Percentiles rank a stretch among this genome's conserved stretches.
phyloP scores from a whole-genome alignment of 768 basidiomycete genomes.

The Boletus eberwhitei region DNA sequence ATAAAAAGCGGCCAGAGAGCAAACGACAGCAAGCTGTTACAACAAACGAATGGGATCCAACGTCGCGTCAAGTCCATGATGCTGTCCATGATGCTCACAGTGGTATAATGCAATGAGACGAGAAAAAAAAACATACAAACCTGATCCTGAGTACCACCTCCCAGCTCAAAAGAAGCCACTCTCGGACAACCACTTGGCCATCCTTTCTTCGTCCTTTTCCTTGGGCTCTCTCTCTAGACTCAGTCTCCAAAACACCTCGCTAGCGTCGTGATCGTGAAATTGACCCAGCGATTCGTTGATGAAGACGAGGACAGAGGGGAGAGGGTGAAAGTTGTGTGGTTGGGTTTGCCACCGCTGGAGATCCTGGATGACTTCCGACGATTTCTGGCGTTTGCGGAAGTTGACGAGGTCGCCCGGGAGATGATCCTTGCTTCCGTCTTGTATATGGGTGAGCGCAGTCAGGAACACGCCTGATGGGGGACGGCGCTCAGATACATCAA shows the following conservation, averaged over 20 bases:
- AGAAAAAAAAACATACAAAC: not conserved
- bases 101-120: conserved; percentile 2
- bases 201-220: conserved; percentile 51
- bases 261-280: conserved; percentile 32
- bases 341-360: conserved; percentile 55
- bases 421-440: conserved; percentile 55
- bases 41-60: not conserved
- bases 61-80: conserved; percentile 3
- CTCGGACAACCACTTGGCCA: conserved; percentile 39
- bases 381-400: conserved; percentile 53
- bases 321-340: conserved; percentile 51
- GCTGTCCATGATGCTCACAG: conserved; percentile 1
- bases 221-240: conserved; percentile 52
- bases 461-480: conserved; percentile 49
- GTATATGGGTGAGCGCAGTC: conserved; percentile 57
- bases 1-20: conserved; percentile 1
- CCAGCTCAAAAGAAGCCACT: conserved; percentile 36
- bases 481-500: conserved; percentile 2
- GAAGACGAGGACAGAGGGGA: conserved; percentile 42
- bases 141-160: not conserved
- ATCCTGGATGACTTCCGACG: conserved; percentile 54
- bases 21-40: not conserved
- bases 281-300: conserved; percentile 40
- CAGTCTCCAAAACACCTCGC: conserved; percentile 42
- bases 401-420: conserved; percentile 50